Conservation (phyloP, 495 filamentous ascomycete genomes). For the Xylaria bambusicola region DNA sequence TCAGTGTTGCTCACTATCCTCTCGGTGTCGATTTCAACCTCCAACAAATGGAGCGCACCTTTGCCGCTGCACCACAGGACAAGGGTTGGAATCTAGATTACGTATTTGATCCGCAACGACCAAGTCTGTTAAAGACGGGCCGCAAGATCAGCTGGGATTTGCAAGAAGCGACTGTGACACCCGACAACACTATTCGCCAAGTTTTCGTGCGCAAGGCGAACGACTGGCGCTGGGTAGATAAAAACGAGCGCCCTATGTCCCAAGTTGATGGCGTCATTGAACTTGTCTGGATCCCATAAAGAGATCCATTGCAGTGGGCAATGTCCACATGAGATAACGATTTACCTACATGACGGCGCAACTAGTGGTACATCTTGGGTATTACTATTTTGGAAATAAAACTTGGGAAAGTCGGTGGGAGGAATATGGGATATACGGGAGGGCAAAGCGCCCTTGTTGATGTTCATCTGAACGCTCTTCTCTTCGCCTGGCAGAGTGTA, state of each 20-base stretch:
- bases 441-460: not conserved
- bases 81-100: conserved; percentile 57
- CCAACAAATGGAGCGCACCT: conserved; percentile 65
- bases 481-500: not conserved
- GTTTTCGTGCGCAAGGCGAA: conserved; percentile 49
- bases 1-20: conserved; percentile 65
- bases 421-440: conserved; percentile 5
- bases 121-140: conserved; percentile 47
- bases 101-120: conserved; percentile 51
- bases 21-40: conserved; percentile 60
- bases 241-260: conserved; percentile 46
- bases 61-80: conserved; percentile 56
- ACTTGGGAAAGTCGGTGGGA: conserved; percentile 9
- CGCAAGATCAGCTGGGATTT: conserved; percentile 58
- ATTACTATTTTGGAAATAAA: conserved; percentile 25
- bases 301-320: conserved; percentile 3
- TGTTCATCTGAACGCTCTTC: not conserved
- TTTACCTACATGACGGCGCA: conserved; percentile 30
- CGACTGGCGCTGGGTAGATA: conserved; percentile 50
- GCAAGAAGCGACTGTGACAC: conserved; percentile 43
- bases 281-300: conserved; percentile 51
- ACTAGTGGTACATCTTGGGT: conserved; percentile 25
- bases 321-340: conserved; percentile 30
- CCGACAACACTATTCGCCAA: conserved; percentile 48
- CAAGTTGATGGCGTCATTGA: conserved; percentile 53